Evolutionary conservation across 345 rosid genomes (phyloP).

Genomic region (Viola odorata): DNA sequence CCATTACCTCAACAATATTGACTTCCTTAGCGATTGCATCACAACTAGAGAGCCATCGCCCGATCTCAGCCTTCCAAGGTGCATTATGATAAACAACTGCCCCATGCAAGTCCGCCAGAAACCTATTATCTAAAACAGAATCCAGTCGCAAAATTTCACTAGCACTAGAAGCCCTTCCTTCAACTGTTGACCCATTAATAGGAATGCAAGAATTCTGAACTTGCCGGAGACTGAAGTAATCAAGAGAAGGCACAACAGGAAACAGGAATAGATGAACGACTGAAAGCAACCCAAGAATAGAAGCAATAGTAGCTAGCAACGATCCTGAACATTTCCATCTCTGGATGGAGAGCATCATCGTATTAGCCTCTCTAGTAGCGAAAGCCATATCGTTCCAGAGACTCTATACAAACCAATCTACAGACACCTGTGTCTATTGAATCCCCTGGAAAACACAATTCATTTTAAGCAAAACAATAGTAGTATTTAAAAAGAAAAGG

Average conservation of each 20-base stretch:
- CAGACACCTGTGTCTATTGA: too few relatives aligned
- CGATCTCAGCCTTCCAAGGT: constrained; percentile 82
- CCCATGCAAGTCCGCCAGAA: constrained; percentile 69
- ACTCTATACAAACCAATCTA: neutral
- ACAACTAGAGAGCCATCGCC: constrained; percentile 89
- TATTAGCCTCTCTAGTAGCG: constrained; percentile 4
- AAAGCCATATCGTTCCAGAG: constrained; percentile 1
- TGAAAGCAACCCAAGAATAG: constrained; percentile 54
- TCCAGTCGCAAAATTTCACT: constrained; percentile 18
- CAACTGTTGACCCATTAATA: constrained; percentile 35
- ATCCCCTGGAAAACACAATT: too few relatives aligned
- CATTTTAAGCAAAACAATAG: too few relatives aligned
- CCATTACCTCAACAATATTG: constrained; percentile 52
- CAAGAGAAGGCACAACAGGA: constrained; percentile 67
- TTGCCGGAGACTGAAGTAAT: constrained; percentile 41
- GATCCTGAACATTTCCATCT: constrained; percentile 73
- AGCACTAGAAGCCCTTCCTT: constrained; percentile 14
- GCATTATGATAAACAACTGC: constrained; percentile 73
- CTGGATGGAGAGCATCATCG: constrained; percentile 44
- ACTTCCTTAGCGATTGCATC: constrained; percentile 51
- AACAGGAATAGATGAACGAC: constrained; percentile 64
- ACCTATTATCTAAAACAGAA: constrained; percentile 44
- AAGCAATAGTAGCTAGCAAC: constrained; percentile 53
- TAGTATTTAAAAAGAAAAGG: too few relatives aligned
- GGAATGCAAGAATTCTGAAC: constrained; percentile 40